Evolutionary conservation across 306 rosid species (phyloP).

Genomic region (Notholithocarpus densiflorus): DNA sequence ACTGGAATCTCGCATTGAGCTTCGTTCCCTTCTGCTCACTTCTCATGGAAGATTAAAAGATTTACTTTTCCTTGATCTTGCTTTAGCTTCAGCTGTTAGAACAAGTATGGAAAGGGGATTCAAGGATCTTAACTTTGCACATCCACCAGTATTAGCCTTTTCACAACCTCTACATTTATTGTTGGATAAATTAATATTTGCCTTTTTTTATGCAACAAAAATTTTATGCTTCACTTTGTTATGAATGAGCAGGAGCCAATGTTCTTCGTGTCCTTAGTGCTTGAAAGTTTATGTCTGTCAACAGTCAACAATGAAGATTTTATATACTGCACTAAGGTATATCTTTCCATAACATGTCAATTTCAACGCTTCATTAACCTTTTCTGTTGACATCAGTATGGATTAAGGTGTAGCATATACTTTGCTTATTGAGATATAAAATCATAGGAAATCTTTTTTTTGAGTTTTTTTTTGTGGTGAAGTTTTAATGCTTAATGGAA

Average conservation of each 20-base stretch:
- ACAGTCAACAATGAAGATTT: constrained; percentile 29
- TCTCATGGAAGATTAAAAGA: constrained; percentile 27
- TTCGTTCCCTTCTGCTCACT: constrained; percentile 21
- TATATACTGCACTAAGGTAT: constrained; percentile 39
- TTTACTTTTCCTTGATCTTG: constrained; percentile 34
- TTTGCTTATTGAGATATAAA: background rate
- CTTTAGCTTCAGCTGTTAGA: constrained; percentile 33
- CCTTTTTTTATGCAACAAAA: background rate
- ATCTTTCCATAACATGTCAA: background rate
- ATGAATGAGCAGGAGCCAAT: constrained; percentile 27
- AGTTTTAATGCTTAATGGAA: constrained; percentile 12
- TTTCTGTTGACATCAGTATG: background rate
- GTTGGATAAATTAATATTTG: background rate
- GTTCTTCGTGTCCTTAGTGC: constrained; percentile 37
- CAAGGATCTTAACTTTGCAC: constrained; percentile 12
- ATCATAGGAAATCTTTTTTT: background rate
- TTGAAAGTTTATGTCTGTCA: constrained; percentile 29
- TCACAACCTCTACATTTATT: background rate
- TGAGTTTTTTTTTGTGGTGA: background rate
- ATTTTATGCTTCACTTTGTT: background rate
- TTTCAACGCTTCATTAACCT: background rate
- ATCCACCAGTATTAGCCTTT: constrained; percentile 17
- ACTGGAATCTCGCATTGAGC: constrained; percentile 27
- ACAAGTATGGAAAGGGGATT: constrained; percentile 32
- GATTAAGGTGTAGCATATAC: background rate